These are phyloP conservation scores for Solanum appendiculatum DNA, from an alignment of 257 asterid species.

Conservation along the genomic window DNA sequence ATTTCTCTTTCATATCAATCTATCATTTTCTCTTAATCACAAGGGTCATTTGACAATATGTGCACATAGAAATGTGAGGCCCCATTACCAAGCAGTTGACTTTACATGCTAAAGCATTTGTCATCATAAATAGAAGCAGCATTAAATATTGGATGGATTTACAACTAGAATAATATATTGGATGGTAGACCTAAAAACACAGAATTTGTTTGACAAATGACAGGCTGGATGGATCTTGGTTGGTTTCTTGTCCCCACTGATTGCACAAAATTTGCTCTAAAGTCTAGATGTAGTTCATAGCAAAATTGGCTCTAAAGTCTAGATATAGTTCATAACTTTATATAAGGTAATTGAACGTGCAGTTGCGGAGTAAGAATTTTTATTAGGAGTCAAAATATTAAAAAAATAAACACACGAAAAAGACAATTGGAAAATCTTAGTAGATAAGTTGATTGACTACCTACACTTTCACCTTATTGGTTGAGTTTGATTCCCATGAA, in stretches of 20 bases:
- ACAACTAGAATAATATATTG: not conserved
- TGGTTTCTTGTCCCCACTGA: not conserved
- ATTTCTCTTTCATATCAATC: not conserved
- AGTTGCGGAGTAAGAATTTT: not conserved
- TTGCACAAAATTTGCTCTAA: not conserved
- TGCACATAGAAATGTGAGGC: not conserved
- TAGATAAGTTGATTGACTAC: not conserved
- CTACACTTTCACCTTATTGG: fast-evolving
- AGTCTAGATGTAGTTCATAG: too few species aligned
- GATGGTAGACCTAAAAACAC: not conserved
- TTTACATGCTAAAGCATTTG: not conserved
- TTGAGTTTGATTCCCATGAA: too few species aligned
- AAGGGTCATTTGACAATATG: not conserved
- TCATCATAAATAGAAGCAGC: not conserved
- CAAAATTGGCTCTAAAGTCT: not conserved
- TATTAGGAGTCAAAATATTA: not conserved
- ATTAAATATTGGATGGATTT: not conserved
- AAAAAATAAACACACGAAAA: not conserved
- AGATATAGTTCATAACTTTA: not conserved
- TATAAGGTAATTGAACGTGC: not conserved
- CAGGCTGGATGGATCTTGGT: not conserved
- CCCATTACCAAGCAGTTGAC: not conserved
- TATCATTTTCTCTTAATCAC: not conserved
- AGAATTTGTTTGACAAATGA: not conserved
- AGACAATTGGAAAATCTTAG: too few species aligned